Evolutionary conservation across 257 asterid genomes (phyloP), one percentile per base, ranked within the genome.

Genomic region (Rhazya stricta): DNA sequence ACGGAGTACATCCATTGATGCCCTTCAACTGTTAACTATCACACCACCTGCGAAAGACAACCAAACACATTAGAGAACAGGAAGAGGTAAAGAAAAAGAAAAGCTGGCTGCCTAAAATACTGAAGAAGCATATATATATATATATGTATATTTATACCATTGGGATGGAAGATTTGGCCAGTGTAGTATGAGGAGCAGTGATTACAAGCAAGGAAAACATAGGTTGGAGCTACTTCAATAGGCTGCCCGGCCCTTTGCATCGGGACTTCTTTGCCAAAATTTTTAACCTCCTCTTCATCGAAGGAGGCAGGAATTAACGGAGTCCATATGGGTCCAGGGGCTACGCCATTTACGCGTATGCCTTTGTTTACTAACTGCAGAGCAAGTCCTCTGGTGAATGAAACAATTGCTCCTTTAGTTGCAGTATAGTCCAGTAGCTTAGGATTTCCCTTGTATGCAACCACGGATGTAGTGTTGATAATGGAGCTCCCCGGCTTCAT

Each of bases 211-310:
- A 91, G 83, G 75, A 91, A 92, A 11, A 92, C 96, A 57, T 76
- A 92, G 1, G 87, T 78, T 0, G 97, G 91, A 3, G 95, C 97
- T 63, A 91, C 88, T 80, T 91, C 97, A 0, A 57, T 70, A 1
- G 97, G 95, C 85, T 91, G 93, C 1, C 91, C 96, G 0, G 93
- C 95, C 86, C 96, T 88, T 43, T 86, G 72, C 97, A 91, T 91
- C 2, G 96, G 95, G 76, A 86, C 91, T 23, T 88, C 76, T 5
- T 67, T 48, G 56, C 97, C 93, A 29, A 90, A 91, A 15, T 46
- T 75, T 0, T 84, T 76, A 27, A 80, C 80, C 29, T 90, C 85
- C 1, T 90, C 91, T 34, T 86, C 93, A 0, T 16, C 58, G 74
- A 90, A 88, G 0, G 97, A 90, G 0, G 97, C 87, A 5, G 93